Base-by-base conservation (phyloP, 139 green algal species). In the Volvox africanus region DNA sequence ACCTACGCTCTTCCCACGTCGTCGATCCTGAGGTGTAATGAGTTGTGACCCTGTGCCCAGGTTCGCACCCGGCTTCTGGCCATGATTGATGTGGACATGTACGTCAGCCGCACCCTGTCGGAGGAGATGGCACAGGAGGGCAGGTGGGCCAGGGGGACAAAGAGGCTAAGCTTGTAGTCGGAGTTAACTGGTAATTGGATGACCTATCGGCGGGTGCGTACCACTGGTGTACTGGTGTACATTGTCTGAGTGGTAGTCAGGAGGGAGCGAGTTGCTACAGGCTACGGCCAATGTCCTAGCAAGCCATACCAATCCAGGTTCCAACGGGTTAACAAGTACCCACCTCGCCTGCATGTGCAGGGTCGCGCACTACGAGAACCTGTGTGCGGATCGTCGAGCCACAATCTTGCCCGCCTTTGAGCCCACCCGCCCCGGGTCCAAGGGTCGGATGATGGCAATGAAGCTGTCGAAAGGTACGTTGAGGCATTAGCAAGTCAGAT, bases 11-110 rank as follows among this genome's bases (percentile, higher is more conserved):
- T 9, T 55, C 44, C 44, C 44, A 55, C 9, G n/a, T n/a, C n/a
- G n/a, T n/a, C n/a, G n/a, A 55, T 55, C 5, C 44, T 55, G 44
- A 55, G 44, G 44, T 55, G 44, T 55, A 9, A 55, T 55, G 44
- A 14, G 44, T 55, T 73, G 65, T 73, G 65, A 28, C 65, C 65
- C 65, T 12, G 21, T 73, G 65, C 65, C 6, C 86, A 94, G 92
- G 92, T 93, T 20, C 89, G 89, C 73, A 94, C 92, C 30, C 65
- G 89, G 80, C 89, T 94, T 19, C 61, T 94, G 77, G 91, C 89
- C 12, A 90, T 92, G 44, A 92, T 94, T 19, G 92, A 94, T 77
- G 92, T 94, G 50, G 92, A 94, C 82, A 94, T 94, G 92, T 82
- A 91, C 80, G 91, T 93, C 61, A 93, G 89, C 81, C 73, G 3